phyloP scores from a whole-genome alignment of 139 green algal species.

The Picocystis salinarum region DNA sequence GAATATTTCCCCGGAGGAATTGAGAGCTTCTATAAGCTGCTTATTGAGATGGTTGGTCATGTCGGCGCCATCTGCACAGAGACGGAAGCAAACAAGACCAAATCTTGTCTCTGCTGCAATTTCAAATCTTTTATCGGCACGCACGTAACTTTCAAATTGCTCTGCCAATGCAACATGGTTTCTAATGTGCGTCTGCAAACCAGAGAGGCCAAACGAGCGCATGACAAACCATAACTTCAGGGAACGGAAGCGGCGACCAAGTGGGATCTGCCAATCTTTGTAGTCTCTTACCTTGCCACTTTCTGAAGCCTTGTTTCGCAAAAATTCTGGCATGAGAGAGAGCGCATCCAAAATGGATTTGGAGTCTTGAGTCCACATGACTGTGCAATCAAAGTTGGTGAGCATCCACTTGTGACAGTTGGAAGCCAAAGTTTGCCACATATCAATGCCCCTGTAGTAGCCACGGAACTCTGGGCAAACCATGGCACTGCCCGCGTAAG shows the following conservation, averaged over 20 bases:
- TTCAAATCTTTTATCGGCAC: conserved; percentile 25
- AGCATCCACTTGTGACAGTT: conserved; percentile 65
- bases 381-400: conserved; percentile 62
- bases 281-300: conserved; percentile 14
- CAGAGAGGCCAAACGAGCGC: conserved; percentile 45
- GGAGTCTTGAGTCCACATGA: conserved; percentile 42
- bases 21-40: conserved; percentile 34
- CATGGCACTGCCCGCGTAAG: conserved; percentile 43
- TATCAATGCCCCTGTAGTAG: conserved; percentile 34
- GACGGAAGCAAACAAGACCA: conserved; percentile 42
- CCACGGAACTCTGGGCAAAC: conserved; percentile 38
- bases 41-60: conserved; percentile 8
- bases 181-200: conserved; percentile 33
- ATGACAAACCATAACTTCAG: conserved; percentile 77
- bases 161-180: conserved; percentile 37
- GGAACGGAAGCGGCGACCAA: conserved; percentile 39
- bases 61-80: conserved; percentile 11
- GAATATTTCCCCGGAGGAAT: conserved; percentile 28
- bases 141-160: conserved; percentile 17
- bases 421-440: conserved; percentile 35
- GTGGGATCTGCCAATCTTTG: conserved; percentile 54
- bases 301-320: conserved; percentile 20
- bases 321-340: conserved; percentile 48
- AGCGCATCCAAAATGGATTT: conserved; percentile 34
- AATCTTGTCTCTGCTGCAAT: conserved; percentile 31